Evolutionary conservation across 2,329 filamentous ascomycete genomes (phyloP), one percentile per base, ranked within the genome.

Genomic region (Pezicula carpinea): DNA sequence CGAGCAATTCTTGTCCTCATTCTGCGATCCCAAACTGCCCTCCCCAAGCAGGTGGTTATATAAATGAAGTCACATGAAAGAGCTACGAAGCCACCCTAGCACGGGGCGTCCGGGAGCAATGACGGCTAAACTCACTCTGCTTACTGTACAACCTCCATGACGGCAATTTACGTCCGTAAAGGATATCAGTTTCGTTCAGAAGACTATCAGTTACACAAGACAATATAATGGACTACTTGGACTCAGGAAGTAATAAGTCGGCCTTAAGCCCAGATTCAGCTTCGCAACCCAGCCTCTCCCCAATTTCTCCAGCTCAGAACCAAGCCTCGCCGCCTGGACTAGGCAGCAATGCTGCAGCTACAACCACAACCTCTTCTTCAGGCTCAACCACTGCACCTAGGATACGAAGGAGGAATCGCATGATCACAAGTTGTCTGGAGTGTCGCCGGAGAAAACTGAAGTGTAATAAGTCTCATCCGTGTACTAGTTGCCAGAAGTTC

Each of bases 401-500:
- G 19, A 61, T 63, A 7, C 46, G 62, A 32, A 51, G 82, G 38
- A 72, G 82, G 53, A 78, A 85, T 69, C 74, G 80, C 59, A 77
- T 85, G 72, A 83, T 87, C 64, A 77, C 78, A 51, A 84, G 80
- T 22, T 88, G 83, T 62, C 74, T 85, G 29, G 80, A 85, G 64
- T 89, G 85, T 61, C 77, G 87, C 33, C 79, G 85, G 18, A 77
- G 87, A 34, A 92, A 92, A 66, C 71, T 90, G 47, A 88, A 87
- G 64, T 92, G 87, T 68, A 83, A 88, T 69, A 89, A 87, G 61
- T 66, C 73, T 17, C 76, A 85, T 43, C 85, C 87, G 50, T 92
- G 87, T 62, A 74, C 73, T 53, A 87, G 87, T 64, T 85, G 47
- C 22, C 68, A 18, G 19, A 51, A 70, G 41, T 70, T 68, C 59